Evolutionary conservation across 768 basidiomycete genomes (phyloP).

Genomic region (Xerocomellus intermedius): DNA sequence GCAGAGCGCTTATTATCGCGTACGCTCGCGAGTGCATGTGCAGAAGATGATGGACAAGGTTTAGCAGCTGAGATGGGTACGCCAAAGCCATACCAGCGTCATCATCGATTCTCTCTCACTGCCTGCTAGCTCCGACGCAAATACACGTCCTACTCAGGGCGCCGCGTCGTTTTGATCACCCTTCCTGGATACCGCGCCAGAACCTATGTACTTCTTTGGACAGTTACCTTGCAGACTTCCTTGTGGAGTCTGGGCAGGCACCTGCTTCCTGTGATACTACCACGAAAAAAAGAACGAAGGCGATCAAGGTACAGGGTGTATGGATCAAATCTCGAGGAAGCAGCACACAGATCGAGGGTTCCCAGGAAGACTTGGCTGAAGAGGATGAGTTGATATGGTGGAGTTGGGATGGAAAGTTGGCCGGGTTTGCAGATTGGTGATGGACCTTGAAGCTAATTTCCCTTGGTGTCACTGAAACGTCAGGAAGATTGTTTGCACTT

Average conservation of each 20-base stretch:
- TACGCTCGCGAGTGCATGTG: conserved; percentile 43
- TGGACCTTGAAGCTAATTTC: neutral
- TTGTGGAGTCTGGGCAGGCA: conserved; percentile 24
- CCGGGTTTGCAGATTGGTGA: conserved; percentile 49
- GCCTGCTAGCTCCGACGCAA: conserved; percentile 42
- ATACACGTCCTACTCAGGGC: conserved; percentile 48
- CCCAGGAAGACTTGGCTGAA: conserved; percentile 29
- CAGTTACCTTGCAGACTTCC: conserved; percentile 34
- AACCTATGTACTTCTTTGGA: conserved; percentile 40
- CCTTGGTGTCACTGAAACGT: neutral
- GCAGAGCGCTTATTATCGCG: conserved; percentile 45
- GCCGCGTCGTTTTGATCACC: conserved; percentile 46
- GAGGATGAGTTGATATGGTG: conserved; percentile 53
- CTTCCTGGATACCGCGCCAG: conserved; percentile 48
- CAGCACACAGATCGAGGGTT: neutral
- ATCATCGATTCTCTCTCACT: neutral
- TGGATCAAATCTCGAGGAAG: conserved; percentile 34
- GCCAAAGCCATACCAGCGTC: neutral
- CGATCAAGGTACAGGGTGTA: conserved; percentile 38
- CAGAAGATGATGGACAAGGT: conserved; percentile 39
- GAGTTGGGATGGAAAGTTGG: conserved; percentile 49
- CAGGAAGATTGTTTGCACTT: neutral
- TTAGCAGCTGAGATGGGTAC: conserved; percentile 42
- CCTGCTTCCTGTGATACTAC: conserved; percentile 15
- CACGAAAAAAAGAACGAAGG: conserved; percentile 29